Base-by-base conservation (phyloP, 1,284 basidiomycete species). In the Ceratobasidium sp. region DNA sequence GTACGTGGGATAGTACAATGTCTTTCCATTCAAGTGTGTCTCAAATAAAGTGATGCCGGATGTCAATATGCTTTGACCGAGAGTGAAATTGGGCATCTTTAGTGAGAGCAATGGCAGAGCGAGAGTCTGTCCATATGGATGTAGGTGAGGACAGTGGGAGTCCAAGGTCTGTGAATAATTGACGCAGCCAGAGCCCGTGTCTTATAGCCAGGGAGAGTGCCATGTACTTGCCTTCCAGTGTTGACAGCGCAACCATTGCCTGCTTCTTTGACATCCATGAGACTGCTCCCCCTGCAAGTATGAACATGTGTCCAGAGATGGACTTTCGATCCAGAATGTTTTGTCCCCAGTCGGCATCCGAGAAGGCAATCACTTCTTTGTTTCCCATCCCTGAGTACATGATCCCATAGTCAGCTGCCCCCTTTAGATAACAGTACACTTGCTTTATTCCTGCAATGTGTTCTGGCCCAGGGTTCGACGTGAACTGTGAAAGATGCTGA, bases 11-110 rank as follows among this genome's bases (percentile, higher is more conserved):
- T 39, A 0, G n/a, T n/a, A 62, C 14, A 34, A 86, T 78, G 0
- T 80, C 68, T 6, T 78, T 78, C 0, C 74, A 54, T 0, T 78
- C 76, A 0, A 86, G 80, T 0, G 64, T 63, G 49, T 86, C 82
- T 0, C 84, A 80, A n/a, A 86, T 79, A 48, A 80, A 83, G 64
- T 86, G 84, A 66, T 83, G 79, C 0, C 75, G 74, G 19, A 85
- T 78, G 54, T 84, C 80, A 41, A 87, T 85, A 74, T 87, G 85
- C 76, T 86, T 86, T 11, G 80, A 78, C 0, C 79, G 76, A 0
- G 77, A 53, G 54, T 84, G 81, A 39, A 39, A 39, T 11, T 39
- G 37, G 9, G 37, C 11, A 11, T 39, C 37, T 9, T 39, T 39
- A 9, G 37, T 39, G 1, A 39, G 37, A 9, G 37, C 11, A 11